Evolutionary conservation across 208 protist species (phyloP).

Genomic region (Polymyxa betae): DNA sequence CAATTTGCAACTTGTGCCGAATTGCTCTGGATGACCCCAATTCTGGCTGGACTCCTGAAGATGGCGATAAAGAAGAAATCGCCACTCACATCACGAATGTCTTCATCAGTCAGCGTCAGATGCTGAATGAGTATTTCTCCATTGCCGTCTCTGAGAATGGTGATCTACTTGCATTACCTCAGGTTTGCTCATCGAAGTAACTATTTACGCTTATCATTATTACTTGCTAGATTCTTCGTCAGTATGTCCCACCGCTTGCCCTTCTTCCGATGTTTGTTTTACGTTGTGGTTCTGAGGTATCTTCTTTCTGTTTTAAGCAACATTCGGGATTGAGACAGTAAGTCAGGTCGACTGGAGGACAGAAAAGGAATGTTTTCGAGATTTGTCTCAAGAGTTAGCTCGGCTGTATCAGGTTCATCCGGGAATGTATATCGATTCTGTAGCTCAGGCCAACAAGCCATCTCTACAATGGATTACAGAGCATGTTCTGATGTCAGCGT

Average conservation of each 20-base stretch:
- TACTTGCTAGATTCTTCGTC: conserved; percentile 40
- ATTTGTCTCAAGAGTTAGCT: conserved; percentile 27
- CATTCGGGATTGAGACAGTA: not conserved
- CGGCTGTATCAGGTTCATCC: conserved; percentile 45
- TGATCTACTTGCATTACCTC: conserved; percentile 40
- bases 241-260: conserved; percentile 53
- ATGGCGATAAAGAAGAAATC: conserved; percentile 16
- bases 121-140: conserved; percentile 61
- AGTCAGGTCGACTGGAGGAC: conserved; percentile 47
- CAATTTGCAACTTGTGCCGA: not conserved
- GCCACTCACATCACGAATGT: conserved; percentile 38
- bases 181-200: not conserved
- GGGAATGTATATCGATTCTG: not conserved
- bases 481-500: conserved; percentile 51
- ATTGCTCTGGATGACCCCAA: conserved; percentile 24
- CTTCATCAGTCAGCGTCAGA: conserved; percentile 11
- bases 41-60: conserved; percentile 33
- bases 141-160: conserved; percentile 51
- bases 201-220: not conserved
- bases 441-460: not conserved
- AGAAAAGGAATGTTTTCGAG: conserved; percentile 49
- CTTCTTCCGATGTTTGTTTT: conserved; percentile 18
- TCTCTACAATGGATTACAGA: conserved; percentile 56
- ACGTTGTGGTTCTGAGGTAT: conserved; percentile 15
- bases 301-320: not conserved